Evolutionary conservation across 495 filamentous ascomycete genomes (phyloP).

Genomic region (Xylaria cubensis): DNA sequence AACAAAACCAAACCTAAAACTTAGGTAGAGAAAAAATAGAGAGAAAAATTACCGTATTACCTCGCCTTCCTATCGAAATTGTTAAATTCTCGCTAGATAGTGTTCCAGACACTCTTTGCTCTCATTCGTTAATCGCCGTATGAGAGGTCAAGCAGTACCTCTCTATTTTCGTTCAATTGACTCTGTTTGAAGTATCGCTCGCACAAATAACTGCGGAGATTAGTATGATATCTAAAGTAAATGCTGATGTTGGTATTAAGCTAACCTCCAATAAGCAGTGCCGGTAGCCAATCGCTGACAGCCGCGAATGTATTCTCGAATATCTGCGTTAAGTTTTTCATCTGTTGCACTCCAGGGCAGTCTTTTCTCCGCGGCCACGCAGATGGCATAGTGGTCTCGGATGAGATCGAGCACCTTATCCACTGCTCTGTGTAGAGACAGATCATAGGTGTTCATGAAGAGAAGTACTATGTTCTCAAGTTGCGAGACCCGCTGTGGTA

Average conservation of each 20-base stretch:
- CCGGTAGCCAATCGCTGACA: conserved; percentile 37
- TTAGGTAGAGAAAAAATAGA: not conserved
- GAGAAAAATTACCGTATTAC: not conserved
- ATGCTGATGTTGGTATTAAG: not conserved
- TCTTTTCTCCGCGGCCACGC: conserved; percentile 36
- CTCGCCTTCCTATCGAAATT: not conserved
- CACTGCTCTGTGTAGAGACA: conserved; percentile 30
- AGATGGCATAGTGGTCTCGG: conserved; percentile 37
- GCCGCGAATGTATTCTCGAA: conserved; percentile 37
- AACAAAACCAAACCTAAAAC: not conserved
- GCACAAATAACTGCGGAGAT: conserved; percentile 32
- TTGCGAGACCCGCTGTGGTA: conserved; percentile 33
- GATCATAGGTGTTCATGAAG: conserved; percentile 38
- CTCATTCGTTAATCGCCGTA: conserved; percentile 11
- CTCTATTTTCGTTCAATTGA: conserved; percentile 35
- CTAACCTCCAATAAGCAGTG: conserved; percentile 40
- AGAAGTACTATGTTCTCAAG: conserved; percentile 39
- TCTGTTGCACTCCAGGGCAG: conserved; percentile 39
- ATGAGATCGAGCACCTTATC: conserved; percentile 38
- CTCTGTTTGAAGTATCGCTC: conserved; percentile 36
- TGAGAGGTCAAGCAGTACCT: conserved; percentile 36
- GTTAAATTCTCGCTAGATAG: not conserved
- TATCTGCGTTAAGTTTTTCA: conserved; percentile 35
- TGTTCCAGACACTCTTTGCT: not conserved
- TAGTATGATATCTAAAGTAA: conserved; percentile 2